Evolutionary conservation across 2,329 filamentous ascomycete species (phyloP).

Genomic region (Colletotrichum sp.): DNA sequence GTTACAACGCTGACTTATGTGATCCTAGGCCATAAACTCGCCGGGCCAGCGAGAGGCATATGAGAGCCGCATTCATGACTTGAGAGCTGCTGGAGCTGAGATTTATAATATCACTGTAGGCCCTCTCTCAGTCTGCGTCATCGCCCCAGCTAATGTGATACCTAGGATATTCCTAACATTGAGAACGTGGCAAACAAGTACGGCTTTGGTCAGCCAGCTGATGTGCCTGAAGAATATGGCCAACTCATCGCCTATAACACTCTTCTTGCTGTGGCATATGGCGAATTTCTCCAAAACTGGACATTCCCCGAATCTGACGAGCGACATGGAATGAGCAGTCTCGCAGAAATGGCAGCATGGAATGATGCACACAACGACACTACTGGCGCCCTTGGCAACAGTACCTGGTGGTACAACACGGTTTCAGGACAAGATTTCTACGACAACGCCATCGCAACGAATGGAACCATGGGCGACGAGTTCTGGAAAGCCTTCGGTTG

Average conservation of each 20-base stretch:
- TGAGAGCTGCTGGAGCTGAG: neutral
- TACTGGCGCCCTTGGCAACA: slow-evolving; percentile 21
- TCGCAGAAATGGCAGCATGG: slow-evolving; percentile 22
- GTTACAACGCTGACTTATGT: neutral
- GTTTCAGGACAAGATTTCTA: slow-evolving; percentile 19
- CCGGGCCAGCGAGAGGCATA: neutral
- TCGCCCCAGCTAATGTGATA: neutral
- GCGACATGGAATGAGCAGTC: slow-evolving; percentile 16
- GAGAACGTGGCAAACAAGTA: slow-evolving; percentile 16
- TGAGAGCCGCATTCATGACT: neutral
- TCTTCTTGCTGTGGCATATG: slow-evolving; percentile 24
- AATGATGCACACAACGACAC: slow-evolving; percentile 13
- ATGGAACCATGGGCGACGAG: slow-evolving; percentile 1
- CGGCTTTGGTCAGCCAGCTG: slow-evolving; percentile 15
- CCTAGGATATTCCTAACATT: neutral
- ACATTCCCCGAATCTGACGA: slow-evolving; percentile 17
- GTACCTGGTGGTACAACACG: slow-evolving; percentile 24
- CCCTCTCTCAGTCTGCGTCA: neutral
- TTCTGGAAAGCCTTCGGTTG: slow-evolving; percentile 17
- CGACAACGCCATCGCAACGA: slow-evolving; percentile 6
- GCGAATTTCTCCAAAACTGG: slow-evolving; percentile 23
- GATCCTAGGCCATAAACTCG: neutral
- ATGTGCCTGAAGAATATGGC: neutral
- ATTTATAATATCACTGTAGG: neutral
- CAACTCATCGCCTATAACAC: slow-evolving; percentile 21